Base-by-base conservation (phyloP, 2,329 filamentous ascomycete species). In the Fusarium sp. region DNA sequence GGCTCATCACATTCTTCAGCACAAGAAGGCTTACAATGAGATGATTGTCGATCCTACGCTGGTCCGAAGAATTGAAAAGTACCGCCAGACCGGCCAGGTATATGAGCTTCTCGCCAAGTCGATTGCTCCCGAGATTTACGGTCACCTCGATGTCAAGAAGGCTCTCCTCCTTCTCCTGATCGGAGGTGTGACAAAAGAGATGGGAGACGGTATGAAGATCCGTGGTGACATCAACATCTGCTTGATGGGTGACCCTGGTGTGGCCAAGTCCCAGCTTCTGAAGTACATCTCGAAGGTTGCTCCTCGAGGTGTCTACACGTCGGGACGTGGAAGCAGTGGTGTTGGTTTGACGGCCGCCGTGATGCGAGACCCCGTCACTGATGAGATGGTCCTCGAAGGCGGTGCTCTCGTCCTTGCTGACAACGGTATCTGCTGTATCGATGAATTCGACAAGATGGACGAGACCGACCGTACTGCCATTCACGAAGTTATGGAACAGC, bases 271-370 rank as follows among this genome's bases (percentile, higher is more conserved):
- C 41, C 97, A 99, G 86, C 87, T 99, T 76, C 89, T 99, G 76
- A 98, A 98, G 85, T 99, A 99, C 83, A 98, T 99, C 81, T 95
- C 95, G 75, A 98, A 99, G 86, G 97, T 99, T 33, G 96, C 97
- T 2, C 97, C 97, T 71, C 94, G 97, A 73, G 95, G 95, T 78
- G 92, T 95, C 14, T 95, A 95, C 84, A 95, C 93, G 6, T 94
- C 93, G 5, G 93, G 93, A 72, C 92, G 93, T 77, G 93, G 93
- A 82, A 94, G 92, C 85, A 94, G 92, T 82, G 93, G 93, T 80
- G 93, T 95, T 63, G 93, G 93, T 91, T 88, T 95, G 58, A 95
- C 93, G 2, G 93, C 93, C 14, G 93, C 93, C 16, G 93, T 95
- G 43, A 95, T 95, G 92, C 91, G 93, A 63, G 93, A 95, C 77